Evolutionary conservation across 805 yeast genomes (phyloP).

Genomic region (Ogataea methanolica): DNA sequence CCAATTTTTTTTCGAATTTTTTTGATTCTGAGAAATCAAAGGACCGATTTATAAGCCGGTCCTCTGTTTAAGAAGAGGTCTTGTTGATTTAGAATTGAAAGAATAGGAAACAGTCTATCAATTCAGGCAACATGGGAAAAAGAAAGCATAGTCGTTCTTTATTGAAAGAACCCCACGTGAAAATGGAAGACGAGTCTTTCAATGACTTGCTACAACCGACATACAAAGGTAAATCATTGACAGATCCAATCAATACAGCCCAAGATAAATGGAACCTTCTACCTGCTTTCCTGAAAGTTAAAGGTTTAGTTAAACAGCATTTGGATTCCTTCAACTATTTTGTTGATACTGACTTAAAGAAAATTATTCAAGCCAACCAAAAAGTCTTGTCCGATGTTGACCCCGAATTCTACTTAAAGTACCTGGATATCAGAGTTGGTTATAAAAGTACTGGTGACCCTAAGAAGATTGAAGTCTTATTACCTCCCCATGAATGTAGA

Average conservation of each 20-base stretch:
- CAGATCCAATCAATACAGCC: slow-evolving; percentile 87
- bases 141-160: background rate
- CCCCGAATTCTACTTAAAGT: slow-evolving; percentile 92
- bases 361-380: slow-evolving; percentile 89
- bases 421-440: slow-evolving; percentile 90
- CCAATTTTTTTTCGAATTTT: no score
- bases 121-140: no score
- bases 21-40: no score
- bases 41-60: no score
- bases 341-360: slow-evolving; percentile 88
- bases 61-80: no score
- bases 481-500: slow-evolving; percentile 94
- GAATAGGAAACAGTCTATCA: no score
- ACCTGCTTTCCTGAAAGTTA: slow-evolving; percentile 93
- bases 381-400: slow-evolving; percentile 88
- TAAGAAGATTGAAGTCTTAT: slow-evolving; percentile 51
- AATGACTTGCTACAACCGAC: slow-evolving; percentile 73
- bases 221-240: slow-evolving; percentile 79
- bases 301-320: slow-evolving; percentile 96
- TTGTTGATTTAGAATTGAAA: no score
- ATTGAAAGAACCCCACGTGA: background rate
- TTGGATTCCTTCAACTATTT: slow-evolving; percentile 97
- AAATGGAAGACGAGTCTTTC: slow-evolving; percentile 44
- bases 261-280: slow-evolving; percentile 95
- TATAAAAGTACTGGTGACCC: slow-evolving; percentile 51